phyloP scores from a whole-genome alignment of 129 eudicot genomes.

The Centrapalus pauciflorus region DNA sequence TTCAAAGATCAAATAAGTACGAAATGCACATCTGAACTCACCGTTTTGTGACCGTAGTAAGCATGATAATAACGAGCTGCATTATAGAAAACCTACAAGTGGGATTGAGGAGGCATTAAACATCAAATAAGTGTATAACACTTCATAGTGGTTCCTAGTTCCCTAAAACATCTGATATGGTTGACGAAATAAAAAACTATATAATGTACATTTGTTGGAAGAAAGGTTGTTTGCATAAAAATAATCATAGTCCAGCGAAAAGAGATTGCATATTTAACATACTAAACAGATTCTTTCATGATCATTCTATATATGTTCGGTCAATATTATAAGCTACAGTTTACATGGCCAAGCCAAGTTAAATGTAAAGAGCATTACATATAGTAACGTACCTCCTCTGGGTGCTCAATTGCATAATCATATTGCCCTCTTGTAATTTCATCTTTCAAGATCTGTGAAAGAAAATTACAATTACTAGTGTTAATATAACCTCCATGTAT shows the following conservation, averaged over 20 bases:
- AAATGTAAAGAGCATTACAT: neutral
- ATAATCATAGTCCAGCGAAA: neutral
- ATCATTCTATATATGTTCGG: neutral
- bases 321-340: neutral
- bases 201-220: neutral
- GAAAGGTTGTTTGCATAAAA: neutral
- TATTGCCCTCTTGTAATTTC: constrained; percentile 87
- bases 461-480: neutral
- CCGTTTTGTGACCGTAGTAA: constrained; percentile 92
- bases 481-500: neutral
- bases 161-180: neutral
- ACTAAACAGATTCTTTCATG: neutral
- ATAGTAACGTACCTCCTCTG: constrained; percentile 69
- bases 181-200: neutral
- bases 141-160: neutral
- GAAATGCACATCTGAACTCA: constrained; percentile 24
- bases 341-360: neutral
- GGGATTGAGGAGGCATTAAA: neutral
- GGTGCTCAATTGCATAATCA: constrained; percentile 98
- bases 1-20: neutral
- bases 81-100: constrained; percentile 68
- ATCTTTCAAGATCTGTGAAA: constrained; percentile 75
- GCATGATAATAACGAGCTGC: constrained; percentile 91
- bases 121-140: neutral
- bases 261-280: neutral